A percentile compares a stretch with the other conserved stretches of the same genome.
Conservation (phyloP, 2,329 filamentous ascomycete genomes). For the Blastomyces gilchristii region DNA sequence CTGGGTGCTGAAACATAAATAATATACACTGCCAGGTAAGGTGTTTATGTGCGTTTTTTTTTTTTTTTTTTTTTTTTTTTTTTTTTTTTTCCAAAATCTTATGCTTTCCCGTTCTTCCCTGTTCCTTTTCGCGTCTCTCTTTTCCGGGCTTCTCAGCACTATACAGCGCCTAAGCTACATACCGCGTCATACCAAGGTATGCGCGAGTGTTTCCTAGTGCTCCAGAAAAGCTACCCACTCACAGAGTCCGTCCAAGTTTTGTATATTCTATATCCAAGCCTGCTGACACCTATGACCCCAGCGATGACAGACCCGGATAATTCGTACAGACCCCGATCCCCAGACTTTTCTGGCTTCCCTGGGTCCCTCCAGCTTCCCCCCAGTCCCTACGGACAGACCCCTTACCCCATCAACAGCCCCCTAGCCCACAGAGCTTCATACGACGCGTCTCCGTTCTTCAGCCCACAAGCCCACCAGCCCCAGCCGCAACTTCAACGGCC, state of each 20-base stretch:
- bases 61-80: not conserved
- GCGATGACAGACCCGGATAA: slow-evolving; percentile 38
- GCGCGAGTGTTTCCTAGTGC: not conserved
- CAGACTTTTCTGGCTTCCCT: slow-evolving; percentile 42
- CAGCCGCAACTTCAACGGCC: slow-evolving; percentile 19
- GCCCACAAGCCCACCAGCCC: slow-evolving; percentile 23
- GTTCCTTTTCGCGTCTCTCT: not conserved
- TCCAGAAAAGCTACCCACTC: not conserved
- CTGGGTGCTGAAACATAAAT: not conserved
- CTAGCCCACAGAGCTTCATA: slow-evolving; percentile 34
- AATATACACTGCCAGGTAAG: not conserved
- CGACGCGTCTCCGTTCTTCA: slow-evolving; percentile 39
- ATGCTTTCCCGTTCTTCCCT: too few species aligned
- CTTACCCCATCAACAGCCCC: slow-evolving; percentile 26
- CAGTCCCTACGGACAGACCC: slow-evolving; percentile 18
- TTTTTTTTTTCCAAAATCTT: not conserved
- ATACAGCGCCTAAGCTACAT: not conserved
- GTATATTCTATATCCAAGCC: slow-evolving; percentile 32
- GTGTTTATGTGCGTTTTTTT: not conserved
- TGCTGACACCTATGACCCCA: slow-evolving; percentile 55
- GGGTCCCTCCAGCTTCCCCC: slow-evolving; percentile 23
- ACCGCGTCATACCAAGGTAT: too few species aligned
- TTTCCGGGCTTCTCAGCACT: not conserved
- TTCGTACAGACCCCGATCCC: slow-evolving; percentile 39
- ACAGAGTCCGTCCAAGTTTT: not conserved